Base-by-base conservation (phyloP, 306 rosid genomes). In the Fragaria ananassa region DNA sequence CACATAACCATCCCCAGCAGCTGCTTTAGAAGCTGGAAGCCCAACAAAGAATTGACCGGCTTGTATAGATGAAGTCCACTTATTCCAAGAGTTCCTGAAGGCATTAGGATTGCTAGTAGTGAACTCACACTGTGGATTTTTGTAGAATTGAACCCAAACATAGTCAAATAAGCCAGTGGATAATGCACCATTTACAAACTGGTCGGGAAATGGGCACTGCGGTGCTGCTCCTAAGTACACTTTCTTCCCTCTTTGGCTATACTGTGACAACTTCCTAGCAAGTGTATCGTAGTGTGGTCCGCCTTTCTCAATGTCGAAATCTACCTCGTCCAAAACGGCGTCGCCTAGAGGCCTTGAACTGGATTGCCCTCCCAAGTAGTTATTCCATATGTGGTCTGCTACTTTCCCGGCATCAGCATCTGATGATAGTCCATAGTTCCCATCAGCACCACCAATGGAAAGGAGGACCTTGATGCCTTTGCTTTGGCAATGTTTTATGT, bases 401-500 rank as follows among this genome's bases (percentile, higher is more conserved):
- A 83, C 74, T 1, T 21, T 5, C 5, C 39, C 25, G 0, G 86
- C 83, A 8, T 83, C 83, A 0, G 14, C 78, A 0, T 61, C 27
- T 1, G 83, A 83, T 60, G 83, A 58, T 2, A 86, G 83, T 6
- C n/a, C 27, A 47, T 75, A 83, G 53, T 13, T 50, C 25, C 78
- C 76, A 0, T 37, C 10, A 4, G 75, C 62, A 6, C 89, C 87
- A 0, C 85, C 87, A 4, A 72, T 57, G 18, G 88, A 83, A 46
- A 86, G 78, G n/a, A 83, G 15, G 35, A 86, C 89, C 63, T 83
- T 86, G 18, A 86, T 75, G n/a, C 84, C 87, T 4, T 11, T 9
- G 35, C 35, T 68, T n/a, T 76, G 78, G 71, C 85, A 81, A 19
- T 21, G 56, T 17, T 6, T 2, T 31, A 84, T 74, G 35, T 17